phyloP scores from a whole-genome alignment of 371 early-diverging fungal species.

The Actinomortierella ambigua region DNA sequence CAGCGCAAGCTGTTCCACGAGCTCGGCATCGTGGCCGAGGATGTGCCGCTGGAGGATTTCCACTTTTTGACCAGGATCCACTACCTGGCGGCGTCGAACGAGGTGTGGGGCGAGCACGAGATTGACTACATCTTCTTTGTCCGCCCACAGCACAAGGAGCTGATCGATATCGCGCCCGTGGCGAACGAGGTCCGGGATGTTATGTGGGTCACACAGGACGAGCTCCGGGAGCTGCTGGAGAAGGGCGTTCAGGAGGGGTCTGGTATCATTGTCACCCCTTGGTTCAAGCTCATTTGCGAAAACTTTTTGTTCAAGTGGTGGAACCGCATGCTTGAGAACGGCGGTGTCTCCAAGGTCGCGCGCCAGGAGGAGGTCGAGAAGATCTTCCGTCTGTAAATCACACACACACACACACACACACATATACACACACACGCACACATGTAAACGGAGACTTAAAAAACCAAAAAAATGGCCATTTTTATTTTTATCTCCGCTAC shows the following conservation, averaged over 20 bases:
- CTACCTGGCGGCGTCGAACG: constrained; percentile 93
- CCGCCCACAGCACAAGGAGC: constrained; percentile 59
- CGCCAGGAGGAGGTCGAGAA: constrained; percentile 67
- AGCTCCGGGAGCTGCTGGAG: constrained; percentile 74
- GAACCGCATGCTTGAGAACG: constrained; percentile 64
- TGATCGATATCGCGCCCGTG: constrained; percentile 65
- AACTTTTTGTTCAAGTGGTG: constrained; percentile 96
- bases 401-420: too few relatives aligned
- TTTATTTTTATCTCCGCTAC: too few relatives aligned
- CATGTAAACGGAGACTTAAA: too few relatives aligned
- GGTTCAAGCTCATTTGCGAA: constrained; percentile 94
- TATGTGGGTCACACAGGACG: constrained; percentile 76
- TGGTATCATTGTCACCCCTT: constrained; percentile 84
- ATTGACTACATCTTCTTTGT: constrained; percentile 92
- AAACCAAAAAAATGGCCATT: too few relatives aligned
- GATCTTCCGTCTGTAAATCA: constrained; percentile 74
- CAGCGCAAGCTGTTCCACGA: constrained; percentile 96
- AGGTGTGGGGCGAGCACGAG: constrained; percentile 92
- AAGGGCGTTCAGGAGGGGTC: constrained; percentile 54
- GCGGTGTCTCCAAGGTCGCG: constrained; percentile 64
- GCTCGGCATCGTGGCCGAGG: constrained; percentile 84
- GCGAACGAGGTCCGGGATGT: constrained; percentile 84
- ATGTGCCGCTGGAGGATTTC: constrained; percentile 83
- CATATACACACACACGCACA: too few relatives aligned
- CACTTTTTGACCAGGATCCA: constrained; percentile 92